Evolutionary conservation across 2,329 filamentous ascomycete genomes (phyloP).

Genomic region (Nemania sp.): DNA sequence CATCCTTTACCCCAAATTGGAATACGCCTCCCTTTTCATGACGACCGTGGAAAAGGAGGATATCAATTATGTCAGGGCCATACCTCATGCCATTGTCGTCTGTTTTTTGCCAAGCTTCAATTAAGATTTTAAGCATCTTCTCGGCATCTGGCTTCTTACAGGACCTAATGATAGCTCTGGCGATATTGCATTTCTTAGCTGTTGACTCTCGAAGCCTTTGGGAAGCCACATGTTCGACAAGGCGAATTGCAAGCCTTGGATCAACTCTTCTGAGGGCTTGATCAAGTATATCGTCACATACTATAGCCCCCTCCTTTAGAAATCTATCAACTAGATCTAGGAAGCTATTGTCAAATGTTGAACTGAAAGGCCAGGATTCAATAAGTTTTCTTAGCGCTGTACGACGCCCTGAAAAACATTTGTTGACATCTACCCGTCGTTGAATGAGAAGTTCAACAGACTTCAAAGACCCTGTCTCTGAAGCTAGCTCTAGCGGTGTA

Average conservation of each 20-base stretch:
- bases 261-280: not conserved
- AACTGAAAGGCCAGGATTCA: accelerated
- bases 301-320: not conserved
- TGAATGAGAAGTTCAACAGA: not conserved
- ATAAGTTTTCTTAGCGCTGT: too few relatives aligned
- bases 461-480: not conserved
- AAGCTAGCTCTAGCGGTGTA: conserved; percentile 5
- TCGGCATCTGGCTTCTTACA: not conserved
- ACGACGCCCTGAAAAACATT: not conserved
- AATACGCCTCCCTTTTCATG: too few relatives aligned
- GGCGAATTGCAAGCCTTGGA: not conserved
- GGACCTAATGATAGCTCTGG: too few relatives aligned
- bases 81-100: too few relatives aligned
- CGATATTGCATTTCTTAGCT: not conserved
- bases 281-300: not conserved
- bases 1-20: too few relatives aligned
- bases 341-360: not conserved
- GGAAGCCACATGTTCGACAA: not conserved
- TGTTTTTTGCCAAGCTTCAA: not conserved
- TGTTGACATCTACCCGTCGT: conserved; percentile 1
- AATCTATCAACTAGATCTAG: not conserved
- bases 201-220: not conserved
- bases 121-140: not conserved
- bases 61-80: too few relatives aligned
- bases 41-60: too few relatives aligned